These are phyloP conservation scores for Sporothrix phasma DNA, from an alignment of 2,329 filamentous ascomycete genomes.

Conservation along the genomic window DNA sequence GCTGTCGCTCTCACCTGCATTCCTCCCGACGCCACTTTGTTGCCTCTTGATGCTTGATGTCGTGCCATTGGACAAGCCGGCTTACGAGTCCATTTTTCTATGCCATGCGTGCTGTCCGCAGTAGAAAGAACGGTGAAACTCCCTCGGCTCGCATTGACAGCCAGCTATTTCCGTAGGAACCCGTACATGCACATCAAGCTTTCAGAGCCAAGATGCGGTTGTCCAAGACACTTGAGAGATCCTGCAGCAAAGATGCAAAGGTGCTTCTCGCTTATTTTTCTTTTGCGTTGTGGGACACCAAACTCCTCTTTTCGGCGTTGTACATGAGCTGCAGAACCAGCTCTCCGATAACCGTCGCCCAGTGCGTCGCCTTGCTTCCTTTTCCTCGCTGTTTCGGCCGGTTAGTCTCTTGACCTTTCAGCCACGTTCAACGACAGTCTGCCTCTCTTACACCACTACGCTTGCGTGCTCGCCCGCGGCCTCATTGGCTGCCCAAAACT, in stretches of 20 bases:
- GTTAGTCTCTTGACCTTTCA: neutral
- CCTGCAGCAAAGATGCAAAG: neutral
- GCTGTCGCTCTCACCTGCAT: neutral
- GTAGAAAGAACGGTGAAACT: neutral
- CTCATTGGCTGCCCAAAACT: neutral
- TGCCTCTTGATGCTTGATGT: neutral
- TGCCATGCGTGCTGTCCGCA: neutral
- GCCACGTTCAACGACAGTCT: too few relatives aligned
- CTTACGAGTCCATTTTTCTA: neutral
- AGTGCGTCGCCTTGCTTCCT: neutral
- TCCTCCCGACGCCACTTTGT: neutral
- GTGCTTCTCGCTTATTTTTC: neutral
- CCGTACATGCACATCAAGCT: neutral
- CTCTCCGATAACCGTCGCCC: neutral
- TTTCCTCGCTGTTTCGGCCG: neutral
- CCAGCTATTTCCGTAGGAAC: neutral
- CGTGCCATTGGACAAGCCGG: constrained; percentile 5
- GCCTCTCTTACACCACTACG: neutral
- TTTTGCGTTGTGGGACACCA: too few relatives aligned
- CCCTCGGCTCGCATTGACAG: neutral
- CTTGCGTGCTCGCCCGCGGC: neutral
- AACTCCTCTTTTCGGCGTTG: neutral
- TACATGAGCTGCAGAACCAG: neutral
- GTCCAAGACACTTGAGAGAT: neutral
- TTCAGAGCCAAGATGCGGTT: neutral